phyloP scores from a whole-genome alignment of 805 yeast genomes.

The Pichia scutulata region DNA sequence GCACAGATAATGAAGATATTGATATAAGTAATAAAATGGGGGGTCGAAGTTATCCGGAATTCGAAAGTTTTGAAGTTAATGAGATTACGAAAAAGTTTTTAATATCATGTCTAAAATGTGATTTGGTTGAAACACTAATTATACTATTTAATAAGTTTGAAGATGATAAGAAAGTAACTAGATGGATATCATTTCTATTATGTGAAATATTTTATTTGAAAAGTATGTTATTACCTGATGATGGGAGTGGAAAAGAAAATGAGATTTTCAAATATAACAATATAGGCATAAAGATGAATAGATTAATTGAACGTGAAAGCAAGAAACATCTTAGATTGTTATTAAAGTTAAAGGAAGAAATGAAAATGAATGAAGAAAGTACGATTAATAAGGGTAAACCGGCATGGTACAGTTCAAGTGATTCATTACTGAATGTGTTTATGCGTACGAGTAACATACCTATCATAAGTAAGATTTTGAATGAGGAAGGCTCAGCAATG shows the following conservation, averaged over 20 bases:
- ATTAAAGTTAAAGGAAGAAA: background rate
- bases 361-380: background rate
- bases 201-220: constrained; percentile 55
- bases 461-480: background rate
- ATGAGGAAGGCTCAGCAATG: background rate
- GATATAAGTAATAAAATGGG: constrained; percentile 7
- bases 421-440: background rate
- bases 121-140: constrained; percentile 42
- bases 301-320: constrained; percentile 23
- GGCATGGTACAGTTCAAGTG: background rate
- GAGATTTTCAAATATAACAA: constrained; percentile 27
- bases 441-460: background rate
- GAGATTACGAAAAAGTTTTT: constrained; percentile 64
- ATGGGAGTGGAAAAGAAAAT: background rate
- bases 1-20: constrained; percentile 16
- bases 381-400: background rate
- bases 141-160: constrained; percentile 23
- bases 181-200: constrained; percentile 57
- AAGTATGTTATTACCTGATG: constrained; percentile 42
- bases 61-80: constrained; percentile 38
- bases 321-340: constrained; percentile 18
- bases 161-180: constrained; percentile 36
- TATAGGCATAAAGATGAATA: constrained; percentile 23
- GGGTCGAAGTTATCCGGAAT: constrained; percentile 27
- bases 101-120: constrained; percentile 46